These are phyloP conservation scores for Fusarium pseudonygamai DNA, from an alignment of 2,329 filamentous ascomycete genomes.

Conservation along the genomic window DNA sequence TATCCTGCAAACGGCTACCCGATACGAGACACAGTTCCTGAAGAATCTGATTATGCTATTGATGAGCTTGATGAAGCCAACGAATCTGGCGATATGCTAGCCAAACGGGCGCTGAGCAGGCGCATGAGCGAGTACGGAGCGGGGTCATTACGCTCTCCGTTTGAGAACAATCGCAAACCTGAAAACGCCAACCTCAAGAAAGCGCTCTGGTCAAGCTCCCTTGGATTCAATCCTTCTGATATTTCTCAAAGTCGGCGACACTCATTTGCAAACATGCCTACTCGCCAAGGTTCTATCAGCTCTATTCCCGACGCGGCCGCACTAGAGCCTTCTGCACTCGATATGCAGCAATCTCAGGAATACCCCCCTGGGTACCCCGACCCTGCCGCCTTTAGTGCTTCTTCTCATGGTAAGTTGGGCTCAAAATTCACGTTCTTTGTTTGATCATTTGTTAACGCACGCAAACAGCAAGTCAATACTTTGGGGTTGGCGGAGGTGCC, in stretches of 20 bases:
- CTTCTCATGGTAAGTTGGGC: constrained; percentile 53
- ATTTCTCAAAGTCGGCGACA: constrained; percentile 80
- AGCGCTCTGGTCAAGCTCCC: constrained; percentile 75
- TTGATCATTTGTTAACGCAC: constrained; percentile 1
- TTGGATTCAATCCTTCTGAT: constrained; percentile 72
- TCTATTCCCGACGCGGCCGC: constrained; percentile 64
- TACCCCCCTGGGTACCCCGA: constrained; percentile 54
- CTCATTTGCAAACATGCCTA: constrained; percentile 78
- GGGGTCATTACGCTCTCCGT: constrained; percentile 58
- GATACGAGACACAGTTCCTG: constrained; percentile 68
- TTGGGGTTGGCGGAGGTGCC: constrained; percentile 40
- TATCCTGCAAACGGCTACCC: constrained; percentile 67
- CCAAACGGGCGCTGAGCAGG: constrained; percentile 57
- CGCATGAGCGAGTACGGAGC: constrained; percentile 68
- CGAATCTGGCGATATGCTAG: constrained; percentile 59
- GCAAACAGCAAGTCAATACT: constrained; percentile 37
- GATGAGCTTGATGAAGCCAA: constrained; percentile 73
- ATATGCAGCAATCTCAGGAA: constrained; percentile 56
- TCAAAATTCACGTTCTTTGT: background rate
- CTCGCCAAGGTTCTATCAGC: constrained; percentile 70
- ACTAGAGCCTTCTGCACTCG: constrained; percentile 57
- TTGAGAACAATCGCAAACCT: constrained; percentile 69
- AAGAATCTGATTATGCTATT: constrained; percentile 77
- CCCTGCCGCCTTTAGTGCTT: constrained; percentile 48
- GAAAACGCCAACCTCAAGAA: constrained; percentile 69